Base-by-base conservation (phyloP, 768 basidiomycete genomes). In the Candolleomyces aberdarensis region DNA sequence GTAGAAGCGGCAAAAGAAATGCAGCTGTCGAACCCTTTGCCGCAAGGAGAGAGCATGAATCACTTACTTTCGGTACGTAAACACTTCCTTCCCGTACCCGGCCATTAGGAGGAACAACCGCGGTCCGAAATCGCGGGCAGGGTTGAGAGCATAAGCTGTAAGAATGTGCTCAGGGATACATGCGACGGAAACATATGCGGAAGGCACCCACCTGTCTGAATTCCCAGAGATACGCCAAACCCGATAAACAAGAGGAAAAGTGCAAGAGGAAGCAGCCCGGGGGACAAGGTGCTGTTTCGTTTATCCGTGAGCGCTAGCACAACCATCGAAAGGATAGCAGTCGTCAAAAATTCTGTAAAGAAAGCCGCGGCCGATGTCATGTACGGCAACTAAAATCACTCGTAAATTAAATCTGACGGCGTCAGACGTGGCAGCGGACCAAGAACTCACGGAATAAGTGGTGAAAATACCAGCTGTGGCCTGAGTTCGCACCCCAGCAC, bases 51-150 rank as follows among this genome's bases (percentile, higher is more conserved):
- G 26, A 26, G 3, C 26, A 26, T 26, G 3, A 26, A 26, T 26
- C 26, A 26, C 76, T 32, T 59, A 80, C 80, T 76, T 74, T 59
- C 80, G 66, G 69, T 70, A 80, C 1, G 74, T 76, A 73, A 75
- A 83, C 17, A 80, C 84, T 44, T 78, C 76, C 66, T 70, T 72
- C 20, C 88, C 88, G 64, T 88, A 91, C 17, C 88, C 89, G 5
- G 80, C 87, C 84, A 89, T 88, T 4, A 87, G 80, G 0, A 86
- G 88, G 67, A 89, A 70, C 39, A 90, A 65, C 8, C 88, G 79
- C 1, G 88, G 88, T 5, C 89, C 88, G 29, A 90, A 73, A 72
- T 90, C 88, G 66, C 89, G 85, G 32, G 88, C 86, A 44, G 88
- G 88, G 65, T 89, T 89, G 56, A 89, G 73, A 5, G 87, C 83